These are phyloP conservation scores for Zymoseptoria crescenta DNA, from an alignment of 2,329 filamentous ascomycete genomes.

Conservation along the genomic window DNA sequence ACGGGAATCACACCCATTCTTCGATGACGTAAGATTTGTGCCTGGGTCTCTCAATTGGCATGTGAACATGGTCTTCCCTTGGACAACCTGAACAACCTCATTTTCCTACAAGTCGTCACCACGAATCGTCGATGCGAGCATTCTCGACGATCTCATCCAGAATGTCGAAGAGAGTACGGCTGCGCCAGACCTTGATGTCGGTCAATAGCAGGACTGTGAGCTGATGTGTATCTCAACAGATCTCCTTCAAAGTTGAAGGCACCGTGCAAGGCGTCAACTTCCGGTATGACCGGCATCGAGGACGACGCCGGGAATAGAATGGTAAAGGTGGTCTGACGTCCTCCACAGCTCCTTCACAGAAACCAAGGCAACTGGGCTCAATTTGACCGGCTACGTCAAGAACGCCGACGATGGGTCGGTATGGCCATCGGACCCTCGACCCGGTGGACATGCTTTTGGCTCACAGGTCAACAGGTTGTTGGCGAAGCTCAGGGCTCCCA, in stretches of 20 bases:
- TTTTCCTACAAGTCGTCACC: background rate
- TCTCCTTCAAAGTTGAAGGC: conserved; percentile 42
- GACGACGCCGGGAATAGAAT: background rate
- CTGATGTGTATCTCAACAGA: conserved; percentile 25
- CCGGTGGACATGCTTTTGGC: background rate
- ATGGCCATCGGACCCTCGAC: background rate
- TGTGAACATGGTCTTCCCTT: background rate
- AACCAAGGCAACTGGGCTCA: conserved; percentile 36
- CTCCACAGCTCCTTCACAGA: conserved; percentile 33
- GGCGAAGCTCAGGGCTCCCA: conserved; percentile 78
- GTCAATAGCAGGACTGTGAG: background rate
- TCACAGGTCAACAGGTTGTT: conserved; percentile 55
- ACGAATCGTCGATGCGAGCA: conserved; percentile 4
- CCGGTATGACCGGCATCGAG: conserved; percentile 27
- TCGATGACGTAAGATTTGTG: background rate
- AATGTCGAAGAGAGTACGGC: conserved; percentile 14
- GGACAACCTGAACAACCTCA: background rate
- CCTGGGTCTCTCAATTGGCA: background rate
- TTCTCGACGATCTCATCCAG: conserved; percentile 6
- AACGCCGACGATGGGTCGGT: conserved; percentile 42
- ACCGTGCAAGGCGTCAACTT: conserved; percentile 47
- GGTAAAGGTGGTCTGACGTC: background rate
- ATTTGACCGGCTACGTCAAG: conserved; percentile 40
- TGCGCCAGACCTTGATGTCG: background rate
- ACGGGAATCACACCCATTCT: background rate